Conservation (phyloP, 495 filamentous ascomycete genomes). For the Clavariopsis aquatica region DNA sequence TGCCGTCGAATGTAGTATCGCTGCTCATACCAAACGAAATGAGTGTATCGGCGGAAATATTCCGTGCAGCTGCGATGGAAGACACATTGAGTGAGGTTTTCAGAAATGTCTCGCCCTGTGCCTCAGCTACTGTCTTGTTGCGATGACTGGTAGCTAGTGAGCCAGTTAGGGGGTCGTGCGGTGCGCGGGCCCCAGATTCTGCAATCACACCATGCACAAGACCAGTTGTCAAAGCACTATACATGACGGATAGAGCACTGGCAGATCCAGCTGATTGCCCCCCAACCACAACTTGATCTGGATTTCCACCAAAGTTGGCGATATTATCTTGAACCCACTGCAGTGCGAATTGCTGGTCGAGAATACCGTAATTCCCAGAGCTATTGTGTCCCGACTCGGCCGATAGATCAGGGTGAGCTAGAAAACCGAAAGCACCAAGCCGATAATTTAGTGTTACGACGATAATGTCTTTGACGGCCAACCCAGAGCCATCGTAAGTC, state of each 20-base stretch:
- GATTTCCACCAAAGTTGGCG: constrained; percentile 29
- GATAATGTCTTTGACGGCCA: background rate
- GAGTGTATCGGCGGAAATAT: background rate
- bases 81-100: constrained; percentile 4
- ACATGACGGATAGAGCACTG: constrained; percentile 3
- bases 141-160: constrained; percentile 1
- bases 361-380: constrained; percentile 49
- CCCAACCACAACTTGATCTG: constrained; percentile 22
- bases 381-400: constrained; percentile 9
- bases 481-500: constrained; percentile 11
- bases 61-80: background rate
- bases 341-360: constrained; percentile 68
- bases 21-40: background rate
- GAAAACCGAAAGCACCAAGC: constrained; percentile 3
- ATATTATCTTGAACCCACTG: constrained; percentile 59
- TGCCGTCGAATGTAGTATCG: constrained; percentile 7
- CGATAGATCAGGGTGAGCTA: constrained; percentile 4
- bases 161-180: constrained; percentile 4
- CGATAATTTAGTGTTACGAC: constrained; percentile 11
- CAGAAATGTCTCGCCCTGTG: constrained; percentile 3
- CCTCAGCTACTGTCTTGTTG: constrained; percentile 5
- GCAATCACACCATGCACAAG: constrained; percentile 4
- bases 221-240: background rate
- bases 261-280: constrained; percentile 8
- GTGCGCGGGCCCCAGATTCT: constrained; percentile 5